A percentile compares a stretch with the other conserved stretches of the same genome.
Conservation (phyloP, 2,329 filamentous ascomycete species). For the Aspergillus candidus region DNA sequence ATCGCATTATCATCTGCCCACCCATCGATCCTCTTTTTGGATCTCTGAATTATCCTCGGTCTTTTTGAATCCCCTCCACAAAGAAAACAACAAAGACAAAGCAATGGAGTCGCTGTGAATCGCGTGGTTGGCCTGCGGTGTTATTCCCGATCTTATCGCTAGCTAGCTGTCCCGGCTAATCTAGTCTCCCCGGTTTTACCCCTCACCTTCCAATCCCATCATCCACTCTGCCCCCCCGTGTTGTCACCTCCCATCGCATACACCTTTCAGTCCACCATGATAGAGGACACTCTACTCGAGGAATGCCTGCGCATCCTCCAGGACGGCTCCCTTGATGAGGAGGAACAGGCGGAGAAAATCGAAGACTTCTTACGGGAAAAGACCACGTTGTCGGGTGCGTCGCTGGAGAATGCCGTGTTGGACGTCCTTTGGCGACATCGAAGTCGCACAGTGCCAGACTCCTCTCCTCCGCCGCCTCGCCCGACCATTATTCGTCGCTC, state of each 20-base stretch:
- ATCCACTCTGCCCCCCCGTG: slow-evolving; percentile 1
- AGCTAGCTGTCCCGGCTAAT: no score
- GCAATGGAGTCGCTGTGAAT: no score
- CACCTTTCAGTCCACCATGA: slow-evolving; percentile 54
- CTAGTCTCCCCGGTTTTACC: not conserved
- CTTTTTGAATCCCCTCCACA: no score
- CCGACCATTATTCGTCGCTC: slow-evolving; percentile 84
- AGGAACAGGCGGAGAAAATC: slow-evolving; percentile 88
- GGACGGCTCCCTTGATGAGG: slow-evolving; percentile 75
- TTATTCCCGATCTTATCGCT: not conserved
- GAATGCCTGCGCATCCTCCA: slow-evolving; percentile 83
- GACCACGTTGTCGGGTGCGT: slow-evolving; percentile 66
- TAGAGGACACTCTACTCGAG: slow-evolving; percentile 88
- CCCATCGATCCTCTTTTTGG: not conserved
- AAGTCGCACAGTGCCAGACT: slow-evolving; percentile 43
- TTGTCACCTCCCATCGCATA: slow-evolving; percentile 8
- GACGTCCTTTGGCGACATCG: slow-evolving; percentile 71
- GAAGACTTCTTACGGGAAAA: slow-evolving; percentile 78
- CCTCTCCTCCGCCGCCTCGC: slow-evolving; percentile 78
- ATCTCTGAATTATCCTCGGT: not conserved
- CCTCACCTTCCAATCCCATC: not conserved
- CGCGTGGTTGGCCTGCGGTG: no score
- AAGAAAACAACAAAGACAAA: no score
- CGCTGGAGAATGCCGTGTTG: slow-evolving; percentile 82
- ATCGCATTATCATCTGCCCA: slow-evolving; percentile 8